Conservation (phyloP, 1,284 basidiomycete genomes). For the Ceratobasidium sp. region DNA sequence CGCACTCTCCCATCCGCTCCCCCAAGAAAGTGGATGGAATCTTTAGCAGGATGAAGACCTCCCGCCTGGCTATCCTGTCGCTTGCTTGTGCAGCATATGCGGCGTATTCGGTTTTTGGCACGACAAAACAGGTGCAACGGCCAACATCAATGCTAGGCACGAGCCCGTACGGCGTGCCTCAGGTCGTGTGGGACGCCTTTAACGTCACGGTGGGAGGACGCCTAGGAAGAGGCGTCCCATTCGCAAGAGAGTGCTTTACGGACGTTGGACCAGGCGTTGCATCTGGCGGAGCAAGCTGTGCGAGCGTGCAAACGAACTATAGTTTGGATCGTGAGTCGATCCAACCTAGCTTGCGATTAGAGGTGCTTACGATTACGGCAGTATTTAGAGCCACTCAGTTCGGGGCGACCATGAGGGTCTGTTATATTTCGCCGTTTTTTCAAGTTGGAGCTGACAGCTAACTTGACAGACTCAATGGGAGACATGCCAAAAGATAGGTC, state of each 20-base stretch:
- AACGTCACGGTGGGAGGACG: slow-evolving; percentile 17
- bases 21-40: too few species aligned
- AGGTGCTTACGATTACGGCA: too few species aligned
- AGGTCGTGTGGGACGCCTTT: slow-evolving; percentile 21
- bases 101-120: too few species aligned
- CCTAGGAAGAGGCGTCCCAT: slow-evolving; percentile 19
- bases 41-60: too few species aligned
- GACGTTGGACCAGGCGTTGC: slow-evolving; percentile 4
- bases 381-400: neutral
- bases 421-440: neutral
- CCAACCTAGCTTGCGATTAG: neutral
- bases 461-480: slow-evolving; percentile 37
- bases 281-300: neutral
- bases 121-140: too few species aligned
- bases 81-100: too few species aligned
- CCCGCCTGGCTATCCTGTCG: too few species aligned
- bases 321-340: neutral
- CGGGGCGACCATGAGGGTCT: slow-evolving; percentile 1
- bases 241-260: slow-evolving; percentile 20
- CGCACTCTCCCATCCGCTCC: too few species aligned
- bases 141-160: too few species aligned
- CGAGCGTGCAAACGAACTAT: slow-evolving; percentile 1
- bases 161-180: slow-evolving; percentile 1
- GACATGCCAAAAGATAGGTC: slow-evolving; percentile 26
- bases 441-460: too few species aligned